phyloP scores from a whole-genome alignment of 257 asterid species.

The Rhazya stricta region DNA sequence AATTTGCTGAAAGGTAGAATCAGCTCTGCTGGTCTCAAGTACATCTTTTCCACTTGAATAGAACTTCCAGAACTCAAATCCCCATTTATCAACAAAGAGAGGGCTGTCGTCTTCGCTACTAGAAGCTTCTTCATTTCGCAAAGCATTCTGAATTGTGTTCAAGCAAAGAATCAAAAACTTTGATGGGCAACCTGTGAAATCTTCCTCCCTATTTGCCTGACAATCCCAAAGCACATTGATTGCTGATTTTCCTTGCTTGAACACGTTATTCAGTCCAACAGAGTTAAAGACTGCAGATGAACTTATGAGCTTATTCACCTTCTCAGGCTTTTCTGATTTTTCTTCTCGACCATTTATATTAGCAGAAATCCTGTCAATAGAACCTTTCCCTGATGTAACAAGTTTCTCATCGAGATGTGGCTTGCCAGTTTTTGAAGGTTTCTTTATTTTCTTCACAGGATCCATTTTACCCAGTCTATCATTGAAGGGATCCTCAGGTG shows the following conservation, averaged over 20 bases:
- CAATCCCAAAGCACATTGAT: constrained; percentile 21
- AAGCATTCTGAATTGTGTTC: constrained; percentile 50
- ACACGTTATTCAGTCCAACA: constrained; percentile 26
- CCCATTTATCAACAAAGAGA: constrained; percentile 62
- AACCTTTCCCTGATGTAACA: constrained; percentile 12
- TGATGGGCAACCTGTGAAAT: constrained; percentile 46
- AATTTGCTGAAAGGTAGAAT: constrained; percentile 52
- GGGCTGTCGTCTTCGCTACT: constrained; percentile 33
- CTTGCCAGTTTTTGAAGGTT: constrained; percentile 28
- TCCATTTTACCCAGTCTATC: constrained; percentile 47
- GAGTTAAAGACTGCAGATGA: constrained; percentile 20
- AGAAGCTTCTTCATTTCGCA: constrained; percentile 34
- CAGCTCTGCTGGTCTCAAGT: constrained; percentile 48
- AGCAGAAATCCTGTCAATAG: not conserved
- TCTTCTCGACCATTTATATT: constrained; percentile 11
- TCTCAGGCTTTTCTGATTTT: constrained; percentile 4
- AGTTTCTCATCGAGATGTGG: constrained; percentile 27
- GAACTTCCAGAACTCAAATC: constrained; percentile 70
- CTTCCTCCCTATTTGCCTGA: constrained; percentile 23
- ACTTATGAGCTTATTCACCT: constrained; percentile 14
- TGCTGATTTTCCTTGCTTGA: constrained; percentile 32
- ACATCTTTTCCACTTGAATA: constrained; percentile 62
- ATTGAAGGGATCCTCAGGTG: constrained; percentile 75
- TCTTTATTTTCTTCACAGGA: constrained; percentile 36
- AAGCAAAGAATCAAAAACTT: constrained; percentile 61